phyloP scores from a whole-genome alignment of 805 yeast species.

The Pichia rugopelliculosa region DNA sequence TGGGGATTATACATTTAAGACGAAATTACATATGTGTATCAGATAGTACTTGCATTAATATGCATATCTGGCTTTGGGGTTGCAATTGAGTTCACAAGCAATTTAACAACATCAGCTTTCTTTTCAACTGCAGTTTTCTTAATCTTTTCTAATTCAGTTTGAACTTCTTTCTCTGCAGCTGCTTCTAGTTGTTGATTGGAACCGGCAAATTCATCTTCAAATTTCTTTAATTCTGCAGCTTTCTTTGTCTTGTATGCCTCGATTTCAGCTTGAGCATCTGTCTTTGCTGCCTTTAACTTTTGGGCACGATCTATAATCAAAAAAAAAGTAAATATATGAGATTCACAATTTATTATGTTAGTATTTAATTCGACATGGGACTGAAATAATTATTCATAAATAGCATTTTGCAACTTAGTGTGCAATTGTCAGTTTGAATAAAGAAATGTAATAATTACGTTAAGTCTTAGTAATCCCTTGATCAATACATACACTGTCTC shows the following conservation, averaged over 20 bases:
- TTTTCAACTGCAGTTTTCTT: constrained; percentile 55
- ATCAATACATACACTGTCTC: constrained; percentile 57
- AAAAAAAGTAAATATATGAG: neutral
- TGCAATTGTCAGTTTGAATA: neutral
- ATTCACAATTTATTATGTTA: constrained; percentile 5
- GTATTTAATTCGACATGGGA: constrained; percentile 2
- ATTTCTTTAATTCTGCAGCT: constrained; percentile 71
- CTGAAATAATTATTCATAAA: too few species aligned
- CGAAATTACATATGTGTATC: neutral
- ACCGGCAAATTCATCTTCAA: constrained; percentile 66
- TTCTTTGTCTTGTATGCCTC: constrained; percentile 77
- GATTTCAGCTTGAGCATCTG: constrained; percentile 87
- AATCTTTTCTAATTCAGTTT: constrained; percentile 61
- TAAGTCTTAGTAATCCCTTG: neutral
- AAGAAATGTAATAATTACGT: neutral
- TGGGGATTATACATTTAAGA: neutral
- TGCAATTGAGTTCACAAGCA: constrained; percentile 72
- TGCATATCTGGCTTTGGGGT: constrained; percentile 79
- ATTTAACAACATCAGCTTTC: constrained; percentile 59
- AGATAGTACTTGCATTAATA: constrained; percentile 36
- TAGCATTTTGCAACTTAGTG: too few species aligned
- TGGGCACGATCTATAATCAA: constrained; percentile 57
- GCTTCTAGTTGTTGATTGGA: constrained; percentile 69
- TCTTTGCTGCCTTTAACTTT: constrained; percentile 87
- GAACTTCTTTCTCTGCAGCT: constrained; percentile 70